These are phyloP conservation scores for Massarina eburnea DNA, from an alignment of 2,329 filamentous ascomycete genomes.

Conservation along the genomic window DNA sequence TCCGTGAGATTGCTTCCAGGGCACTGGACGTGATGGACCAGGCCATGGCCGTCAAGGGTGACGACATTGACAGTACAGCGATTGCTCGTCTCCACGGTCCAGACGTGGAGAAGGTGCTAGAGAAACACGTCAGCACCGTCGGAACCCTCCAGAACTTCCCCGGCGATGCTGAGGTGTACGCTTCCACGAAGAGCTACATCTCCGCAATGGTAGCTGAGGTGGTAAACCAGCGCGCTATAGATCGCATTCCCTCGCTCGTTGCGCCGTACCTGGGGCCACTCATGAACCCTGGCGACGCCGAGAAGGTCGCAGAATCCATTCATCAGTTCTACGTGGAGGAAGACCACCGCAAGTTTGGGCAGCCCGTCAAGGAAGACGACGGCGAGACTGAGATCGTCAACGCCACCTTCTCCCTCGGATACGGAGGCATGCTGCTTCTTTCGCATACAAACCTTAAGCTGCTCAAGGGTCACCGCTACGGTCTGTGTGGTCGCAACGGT, in stretches of 20 bases:
- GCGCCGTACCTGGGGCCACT: constrained; percentile 75
- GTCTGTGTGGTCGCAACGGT: constrained; percentile 94
- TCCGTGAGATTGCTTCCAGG: constrained; percentile 83
- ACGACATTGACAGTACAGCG: constrained; percentile 57
- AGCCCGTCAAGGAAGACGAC: constrained; percentile 82
- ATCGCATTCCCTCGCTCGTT: constrained; percentile 69
- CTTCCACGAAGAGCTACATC: constrained; percentile 71
- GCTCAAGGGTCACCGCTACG: constrained; percentile 95
- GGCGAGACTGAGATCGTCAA: constrained; percentile 97
- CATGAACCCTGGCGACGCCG: constrained; percentile 62
- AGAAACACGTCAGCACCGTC: constrained; percentile 72
- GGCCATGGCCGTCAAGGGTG: constrained; percentile 70
- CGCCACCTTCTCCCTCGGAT: constrained; percentile 94
- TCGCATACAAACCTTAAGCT: constrained; percentile 94
- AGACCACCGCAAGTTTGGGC: constrained; percentile 83
- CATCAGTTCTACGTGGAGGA: constrained; percentile 78
- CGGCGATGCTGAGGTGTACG: constrained; percentile 64
- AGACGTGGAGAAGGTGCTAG: constrained; percentile 73
- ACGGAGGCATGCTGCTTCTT: constrained; percentile 94
- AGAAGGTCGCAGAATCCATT: constrained; percentile 71
- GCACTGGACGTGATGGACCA: constrained; percentile 87
- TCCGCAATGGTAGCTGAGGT: constrained; percentile 84
- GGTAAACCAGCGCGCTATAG: constrained; percentile 77
- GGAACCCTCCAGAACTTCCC: constrained; percentile 63
- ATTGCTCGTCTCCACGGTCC: constrained; percentile 68